Percentiles rank a stretch among this genome's conserved stretches.
Evolutionary conservation across 2,329 filamentous ascomycete species (phyloP).

Genomic region (Hypoxylon sp.): DNA sequence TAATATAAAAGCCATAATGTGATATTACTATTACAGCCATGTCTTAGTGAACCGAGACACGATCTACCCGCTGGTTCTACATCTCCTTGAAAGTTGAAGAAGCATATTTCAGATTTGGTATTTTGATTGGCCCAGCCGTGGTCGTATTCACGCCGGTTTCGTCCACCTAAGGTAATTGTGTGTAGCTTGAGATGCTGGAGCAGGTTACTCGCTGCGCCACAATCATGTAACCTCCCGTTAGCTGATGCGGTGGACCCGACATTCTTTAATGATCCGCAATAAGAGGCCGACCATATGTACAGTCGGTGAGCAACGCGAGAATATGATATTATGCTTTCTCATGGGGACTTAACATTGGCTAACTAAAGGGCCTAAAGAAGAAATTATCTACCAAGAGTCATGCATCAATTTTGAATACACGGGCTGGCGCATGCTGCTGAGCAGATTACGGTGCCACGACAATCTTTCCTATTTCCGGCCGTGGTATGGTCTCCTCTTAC

Average conservation of each 20-base stretch:
- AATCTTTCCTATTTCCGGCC: no score
- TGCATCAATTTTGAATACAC: no score
- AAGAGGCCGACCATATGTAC: not conserved
- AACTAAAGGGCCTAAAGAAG: no score
- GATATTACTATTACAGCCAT: not conserved
- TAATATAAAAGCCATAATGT: no score
- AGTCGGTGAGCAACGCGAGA: not conserved
- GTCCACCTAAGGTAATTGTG: not conserved
- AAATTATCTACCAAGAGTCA: no score
- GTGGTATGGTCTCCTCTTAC: no score
- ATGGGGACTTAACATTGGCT: no score
- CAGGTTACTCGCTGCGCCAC: not conserved
- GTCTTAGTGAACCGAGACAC: not conserved
- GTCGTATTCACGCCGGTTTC: not conserved
- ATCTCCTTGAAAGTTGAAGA: no score
- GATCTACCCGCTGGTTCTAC: not conserved
- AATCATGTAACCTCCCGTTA: not conserved
- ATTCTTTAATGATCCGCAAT: not conserved
- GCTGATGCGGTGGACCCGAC: not conserved
- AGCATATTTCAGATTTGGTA: not conserved
- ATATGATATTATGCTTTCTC: not conserved
- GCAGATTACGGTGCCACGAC: no score
- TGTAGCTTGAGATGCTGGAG: not conserved
- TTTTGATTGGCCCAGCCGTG: not conserved
- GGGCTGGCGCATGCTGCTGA: no score